phyloP scores from a whole-genome alignment of 2,329 filamentous ascomycete species.

The Trichoderma semiorbis region DNA sequence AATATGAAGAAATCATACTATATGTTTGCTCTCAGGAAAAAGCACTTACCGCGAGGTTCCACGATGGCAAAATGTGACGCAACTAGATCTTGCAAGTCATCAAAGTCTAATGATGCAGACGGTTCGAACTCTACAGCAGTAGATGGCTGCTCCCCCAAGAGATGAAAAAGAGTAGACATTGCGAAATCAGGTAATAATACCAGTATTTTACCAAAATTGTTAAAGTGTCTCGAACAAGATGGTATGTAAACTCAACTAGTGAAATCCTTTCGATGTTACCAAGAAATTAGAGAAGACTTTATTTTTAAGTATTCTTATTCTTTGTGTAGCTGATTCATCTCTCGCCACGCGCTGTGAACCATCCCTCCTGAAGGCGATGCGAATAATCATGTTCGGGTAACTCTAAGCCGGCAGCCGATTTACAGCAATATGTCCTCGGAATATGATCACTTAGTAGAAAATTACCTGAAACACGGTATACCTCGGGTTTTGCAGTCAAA shows the following conservation, averaged over 20 bases:
- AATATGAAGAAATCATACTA: not conserved
- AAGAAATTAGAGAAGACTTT: not conserved
- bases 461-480: not conserved
- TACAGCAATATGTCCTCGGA: not conserved
- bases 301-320: not conserved
- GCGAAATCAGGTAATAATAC: not conserved
- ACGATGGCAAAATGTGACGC: constrained; percentile 44
- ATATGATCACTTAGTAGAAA: not conserved
- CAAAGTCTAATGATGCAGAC: constrained; percentile 30
- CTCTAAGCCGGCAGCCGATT: not conserved
- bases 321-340: not conserved
- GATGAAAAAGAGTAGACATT: constrained; percentile 32
- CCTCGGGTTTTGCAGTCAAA: not conserved
- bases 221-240: not conserved
- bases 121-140: constrained; percentile 37
- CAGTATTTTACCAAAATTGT: not conserved
- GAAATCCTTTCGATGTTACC: not conserved
- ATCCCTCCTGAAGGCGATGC: not conserved
- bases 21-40: not conserved
- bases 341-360: not conserved
- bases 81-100: constrained; percentile 38
- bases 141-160: constrained; percentile 39
- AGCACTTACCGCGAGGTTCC: constrained; percentile 34
- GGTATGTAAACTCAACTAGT: not conserved
- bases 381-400: not conserved